Evolutionary conservation across 1,284 basidiomycete genomes (phyloP), one percentile per base, ranked within the genome.

Genomic region (Sanghuangporus sanghuang): DNA sequence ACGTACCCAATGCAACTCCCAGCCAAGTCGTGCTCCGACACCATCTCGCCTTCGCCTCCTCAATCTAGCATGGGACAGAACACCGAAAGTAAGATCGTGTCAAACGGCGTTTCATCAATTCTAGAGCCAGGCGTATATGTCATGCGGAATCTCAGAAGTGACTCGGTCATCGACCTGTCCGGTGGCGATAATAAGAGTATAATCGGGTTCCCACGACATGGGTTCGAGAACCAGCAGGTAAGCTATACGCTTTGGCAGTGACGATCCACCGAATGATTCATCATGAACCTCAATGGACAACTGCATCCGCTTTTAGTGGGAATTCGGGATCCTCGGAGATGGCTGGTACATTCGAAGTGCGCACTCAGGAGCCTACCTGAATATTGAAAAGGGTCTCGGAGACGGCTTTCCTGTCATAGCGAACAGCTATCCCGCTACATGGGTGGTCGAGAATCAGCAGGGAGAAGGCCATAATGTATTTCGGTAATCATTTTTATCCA

Each of bases 321-420:
- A 57, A 23, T 61, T 60, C 42, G 40, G 42, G 12, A 12, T n/a
- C 14, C 38, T 64, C 14, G 63, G 63, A 6, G 52, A 48, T 14
- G 63, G 63, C n/a, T 64, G 63, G 63, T 64, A 53, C 36, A 64
- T 64, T 39, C 53, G 63, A 16, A 64, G 59, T 39, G 53, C 56
- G 32, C 59, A 61, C 27, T 61, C 63, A 6, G 52, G 63, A 27
- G 32, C 27, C n/a, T 64, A 61, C 38, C 46, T 64, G 9, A 61
- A 58, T 42, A 60, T 64, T 27, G 59, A 54, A 32, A 40, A 52
- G 8, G 53, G 59, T 8, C 52, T 61, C n/a, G 53, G 59, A 3
- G 59, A 64, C 12, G 63, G 59, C 8, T 49, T 57, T n/a, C 52
- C 59, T 42, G 52, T 64, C 32, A 42, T 61, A n/a, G 59, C 59